These are phyloP conservation scores for Candida sanyaensis DNA, from an alignment of 1,139 yeast genomes.

Conservation along the genomic window DNA sequence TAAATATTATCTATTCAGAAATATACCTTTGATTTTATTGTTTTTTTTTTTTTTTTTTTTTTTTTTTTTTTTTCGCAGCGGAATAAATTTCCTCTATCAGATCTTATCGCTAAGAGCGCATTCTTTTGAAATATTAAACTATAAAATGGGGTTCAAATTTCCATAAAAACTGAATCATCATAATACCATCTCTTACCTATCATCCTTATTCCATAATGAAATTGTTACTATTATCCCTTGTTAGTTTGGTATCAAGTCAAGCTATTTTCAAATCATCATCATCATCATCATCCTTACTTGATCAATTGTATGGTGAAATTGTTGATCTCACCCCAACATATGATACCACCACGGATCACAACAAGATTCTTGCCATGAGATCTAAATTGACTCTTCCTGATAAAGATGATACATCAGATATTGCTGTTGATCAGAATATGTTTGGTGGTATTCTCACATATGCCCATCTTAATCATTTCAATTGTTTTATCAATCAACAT, in stretches of 20 bases:
- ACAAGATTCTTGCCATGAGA: slow-evolving; percentile 12
- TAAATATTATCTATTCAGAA: background rate
- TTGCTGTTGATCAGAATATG: slow-evolving; percentile 20
- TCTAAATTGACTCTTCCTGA: slow-evolving; percentile 31
- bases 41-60: background rate
- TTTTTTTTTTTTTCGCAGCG: background rate
- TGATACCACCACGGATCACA: background rate
- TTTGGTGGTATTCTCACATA: slow-evolving; percentile 59
- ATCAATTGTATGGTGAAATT: slow-evolving; percentile 16
- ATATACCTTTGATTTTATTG: background rate
- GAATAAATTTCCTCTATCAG: background rate
- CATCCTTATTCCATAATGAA: background rate
- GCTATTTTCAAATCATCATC: background rate
- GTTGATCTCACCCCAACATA: slow-evolving; percentile 1
- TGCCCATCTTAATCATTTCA: slow-evolving; percentile 65
- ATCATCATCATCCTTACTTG: slow-evolving; percentile 8
- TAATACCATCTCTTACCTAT: no score
- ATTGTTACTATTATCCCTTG: background rate
- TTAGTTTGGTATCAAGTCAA: background rate
- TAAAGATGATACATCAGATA: slow-evolving; percentile 39
- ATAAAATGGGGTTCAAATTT: background rate
- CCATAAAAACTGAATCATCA: background rate
- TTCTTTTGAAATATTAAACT: background rate
- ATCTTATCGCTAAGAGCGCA: background rate
- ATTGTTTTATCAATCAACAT: slow-evolving; percentile 55